A percentile compares a stretch with the other conserved stretches of the same genome.
These are phyloP conservation scores for Plasmodium billcollinsi DNA, from an alignment of 169 alveolate species.

Conservation along the genomic window DNA sequence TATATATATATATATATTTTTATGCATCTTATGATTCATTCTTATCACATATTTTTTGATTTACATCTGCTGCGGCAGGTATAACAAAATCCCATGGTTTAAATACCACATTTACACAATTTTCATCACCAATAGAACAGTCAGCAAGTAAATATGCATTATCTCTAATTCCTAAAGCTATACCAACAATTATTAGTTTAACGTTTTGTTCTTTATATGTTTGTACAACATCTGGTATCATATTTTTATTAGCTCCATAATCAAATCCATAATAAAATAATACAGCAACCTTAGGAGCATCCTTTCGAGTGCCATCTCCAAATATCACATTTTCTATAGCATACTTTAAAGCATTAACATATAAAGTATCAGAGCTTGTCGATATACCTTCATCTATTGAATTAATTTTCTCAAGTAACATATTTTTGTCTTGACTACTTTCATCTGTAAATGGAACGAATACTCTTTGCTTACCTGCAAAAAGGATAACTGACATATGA, in stretches of 20 bases:
- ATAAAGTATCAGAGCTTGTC: conserved; percentile 23
- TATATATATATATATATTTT: no score
- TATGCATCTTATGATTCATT: not conserved
- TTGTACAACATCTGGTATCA: conserved; percentile 69
- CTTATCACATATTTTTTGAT: conserved; percentile 44
- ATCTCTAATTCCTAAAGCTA: conserved; percentile 39
- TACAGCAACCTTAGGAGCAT: conserved; percentile 71
- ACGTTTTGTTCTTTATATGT: conserved; percentile 32
- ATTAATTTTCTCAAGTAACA: conserved; percentile 46
- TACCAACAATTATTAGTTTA: conserved; percentile 65
- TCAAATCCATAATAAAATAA: conserved; percentile 71
- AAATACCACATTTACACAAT: conserved; percentile 40
- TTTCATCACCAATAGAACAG: conserved; percentile 39
- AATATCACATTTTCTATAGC: conserved; percentile 57
- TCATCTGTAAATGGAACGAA: conserved; percentile 74
- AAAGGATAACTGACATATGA: conserved; percentile 58
- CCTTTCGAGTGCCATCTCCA: conserved; percentile 61
- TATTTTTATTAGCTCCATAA: conserved; percentile 58
- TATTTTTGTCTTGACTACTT: conserved; percentile 57
- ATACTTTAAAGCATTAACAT: conserved; percentile 58
- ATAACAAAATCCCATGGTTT: conserved; percentile 73
- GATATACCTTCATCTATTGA: conserved; percentile 26
- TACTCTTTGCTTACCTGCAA: conserved; percentile 24
- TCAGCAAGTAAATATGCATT: conserved; percentile 70
- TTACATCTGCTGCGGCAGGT: conserved; percentile 67